Evolutionary conservation across 768 basidiomycete genomes (phyloP), one percentile per base, ranked within the genome.

Genomic region (Leccinum imitatum): DNA sequence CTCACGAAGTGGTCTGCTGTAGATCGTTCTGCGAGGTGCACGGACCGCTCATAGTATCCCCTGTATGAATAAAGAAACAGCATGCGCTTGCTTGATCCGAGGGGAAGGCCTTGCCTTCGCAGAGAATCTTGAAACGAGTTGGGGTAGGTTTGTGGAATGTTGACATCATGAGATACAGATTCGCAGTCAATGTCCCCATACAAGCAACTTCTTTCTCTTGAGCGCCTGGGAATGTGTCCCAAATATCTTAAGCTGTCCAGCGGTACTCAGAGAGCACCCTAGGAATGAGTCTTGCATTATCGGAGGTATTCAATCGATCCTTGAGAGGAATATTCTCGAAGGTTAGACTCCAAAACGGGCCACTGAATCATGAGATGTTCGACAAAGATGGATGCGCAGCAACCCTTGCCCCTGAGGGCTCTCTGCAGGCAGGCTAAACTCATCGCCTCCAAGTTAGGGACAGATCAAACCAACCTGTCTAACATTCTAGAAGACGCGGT

Each of bases 111-210:
- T 84, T 88, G 46, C 86, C 86, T 79, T 99, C 97, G 77, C 92
- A 96, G 59, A 99, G 79, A 72, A 99, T 94, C 82, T 95, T 98
- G 80, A 84, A 94, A 54, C 95, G 86, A 63, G 81, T 80, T 56
- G 82, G 69, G 27, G 91, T 93, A n/a, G 97, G 97, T 59, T 89
- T 87, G 77, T 98, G 98, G 77, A 99, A 98, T 25, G 87, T 86
- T 70, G 87, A 83, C 86, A 98, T 91, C 85, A 97, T 87, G 62
- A 95, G 85, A 78, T 99, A 95, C 59, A 99, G 82, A 79, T 98
- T 99, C 67, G 87, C 86, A 50, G 97, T 99, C 73, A 98, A 77
- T 53, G 94, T 93, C 72, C 91, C 87, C 87, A 98, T 98, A 75
- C 93, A 94, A 17, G 91, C 93, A 52, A 98, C 91, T 82, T 99